A percentile compares a stretch with the other conserved stretches of the same genome.
phyloP scores from a whole-genome alignment of 2,329 filamentous ascomycete species.

The Beauveria sp. region DNA sequence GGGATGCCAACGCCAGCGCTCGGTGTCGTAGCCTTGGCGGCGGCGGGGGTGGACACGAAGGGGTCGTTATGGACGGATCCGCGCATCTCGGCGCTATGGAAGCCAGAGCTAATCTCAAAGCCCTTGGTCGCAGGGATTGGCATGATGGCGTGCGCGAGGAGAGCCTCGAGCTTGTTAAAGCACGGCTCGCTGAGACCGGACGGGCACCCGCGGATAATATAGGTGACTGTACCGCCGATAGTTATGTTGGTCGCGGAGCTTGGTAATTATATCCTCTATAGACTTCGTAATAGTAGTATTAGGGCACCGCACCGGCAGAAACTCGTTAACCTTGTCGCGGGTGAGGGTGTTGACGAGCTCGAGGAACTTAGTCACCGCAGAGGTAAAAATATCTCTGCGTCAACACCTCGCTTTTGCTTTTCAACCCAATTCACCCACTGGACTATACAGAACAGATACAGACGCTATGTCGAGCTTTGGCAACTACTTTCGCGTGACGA shows the following conservation, averaged over 20 bases:
- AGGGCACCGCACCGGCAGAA: constrained; percentile 83
- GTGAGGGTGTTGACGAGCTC: constrained; percentile 64
- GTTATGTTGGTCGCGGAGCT: constrained; percentile 71
- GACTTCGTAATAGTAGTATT: constrained; percentile 49
- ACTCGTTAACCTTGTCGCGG: constrained; percentile 70
- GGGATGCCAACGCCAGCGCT: constrained; percentile 29
- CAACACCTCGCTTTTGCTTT: constrained; percentile 2
- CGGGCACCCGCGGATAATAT: constrained; percentile 81
- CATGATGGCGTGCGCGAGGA: constrained; percentile 87
- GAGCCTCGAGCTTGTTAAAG: constrained; percentile 93
- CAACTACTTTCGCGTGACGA: constrained; percentile 70
- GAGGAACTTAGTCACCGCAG: constrained; percentile 46
- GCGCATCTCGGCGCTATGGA: constrained; percentile 75
- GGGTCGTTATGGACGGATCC: constrained; percentile 91
- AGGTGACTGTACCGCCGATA: constrained; percentile 92
- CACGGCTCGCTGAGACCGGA: constrained; percentile 84
- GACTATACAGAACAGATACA: constrained; percentile 10
- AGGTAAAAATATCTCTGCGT: neutral
- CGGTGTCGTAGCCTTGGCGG: neutral
- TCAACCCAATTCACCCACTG: neutral
- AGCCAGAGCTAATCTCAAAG: constrained; percentile 92
- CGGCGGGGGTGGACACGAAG: constrained; percentile 17
- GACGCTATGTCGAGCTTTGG: constrained; percentile 73
- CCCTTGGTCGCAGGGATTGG: constrained; percentile 95
- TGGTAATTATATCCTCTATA: constrained; percentile 75